Percentiles rank a stretch among this genome's conserved stretches.
Conservation (phyloP, 345 rosid genomes). For the Rhodamnia rubescens region DNA sequence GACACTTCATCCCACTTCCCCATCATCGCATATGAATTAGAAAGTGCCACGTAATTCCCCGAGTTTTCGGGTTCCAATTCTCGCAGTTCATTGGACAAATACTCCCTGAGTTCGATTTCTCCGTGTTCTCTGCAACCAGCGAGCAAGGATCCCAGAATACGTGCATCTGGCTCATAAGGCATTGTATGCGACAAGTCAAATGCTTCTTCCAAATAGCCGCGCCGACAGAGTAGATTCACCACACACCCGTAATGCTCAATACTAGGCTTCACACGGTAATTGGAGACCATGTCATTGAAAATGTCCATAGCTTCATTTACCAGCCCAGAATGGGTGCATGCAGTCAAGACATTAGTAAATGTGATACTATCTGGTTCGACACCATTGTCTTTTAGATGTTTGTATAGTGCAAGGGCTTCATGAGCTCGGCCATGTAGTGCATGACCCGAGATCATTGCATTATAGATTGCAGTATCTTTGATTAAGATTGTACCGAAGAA, state of each 20-base stretch:
- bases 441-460: conserved; percentile 42
- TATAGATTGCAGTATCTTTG: conserved; percentile 30
- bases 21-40: conserved; percentile 40
- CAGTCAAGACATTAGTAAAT: conserved; percentile 30
- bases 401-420: conserved; percentile 24
- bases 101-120: conserved; percentile 25
- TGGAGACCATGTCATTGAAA: conserved; percentile 19
- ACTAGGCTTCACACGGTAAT: conserved; percentile 16
- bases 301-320: conserved; percentile 26
- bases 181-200: conserved; percentile 17
- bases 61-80: conserved; percentile 34
- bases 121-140: conserved; percentile 23
- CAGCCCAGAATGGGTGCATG: conserved; percentile 30
- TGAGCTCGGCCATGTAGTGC: conserved; percentile 26
- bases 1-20: conserved; percentile 40
- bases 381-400: conserved; percentile 11
- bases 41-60: conserved; percentile 39
- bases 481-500: conserved; percentile 16
- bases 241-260: conserved; percentile 48
- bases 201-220: conserved; percentile 30
- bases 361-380: conserved; percentile 39
- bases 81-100: conserved; percentile 15
- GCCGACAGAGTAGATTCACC: conserved; percentile 29
- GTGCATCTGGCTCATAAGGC: conserved; percentile 39
- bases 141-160: conserved; percentile 32